Evolutionary conservation across 176 grass and related monocot genomes (phyloP), one percentile per base, ranked within the genome.

Genomic region (Alopecurus myosuroides): DNA sequence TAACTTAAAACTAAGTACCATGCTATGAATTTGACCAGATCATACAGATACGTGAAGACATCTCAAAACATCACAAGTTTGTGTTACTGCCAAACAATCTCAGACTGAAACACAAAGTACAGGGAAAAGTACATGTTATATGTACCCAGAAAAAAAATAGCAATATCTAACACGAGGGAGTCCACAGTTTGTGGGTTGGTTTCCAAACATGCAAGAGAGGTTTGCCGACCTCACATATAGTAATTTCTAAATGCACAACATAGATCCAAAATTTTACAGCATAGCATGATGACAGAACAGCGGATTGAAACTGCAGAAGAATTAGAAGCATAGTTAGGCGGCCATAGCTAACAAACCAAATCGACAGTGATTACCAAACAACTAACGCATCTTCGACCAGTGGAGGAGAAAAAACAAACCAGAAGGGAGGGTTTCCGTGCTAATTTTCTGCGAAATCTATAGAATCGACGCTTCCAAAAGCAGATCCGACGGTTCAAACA

Each of bases 21-120:
- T 11, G 15, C 57, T 36, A 42, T 72, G 35, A 78, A 4, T 73
- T 78, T 42, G 5, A 87, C 50, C 26, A 74, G 26, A 78, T 35
- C 28, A 53, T 46, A 78, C 39, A 40, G 9, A 56, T 66, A 55
- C 30, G 65, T 20, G 37, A 73, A 48, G 41, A 81, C 64, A 68
- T 29, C 30, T 67, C 11, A 41, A 67, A 14, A 72, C 18, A 78
- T 86, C 44, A 53, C 20, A 82, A 82, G 44, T 74, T 74, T 37
- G n/a, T 15, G 29, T 12, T 39, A 64, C 52, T 45, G 33, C 40
- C 10, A 78, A 73, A 82, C 35, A 74, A 66, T 70, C 11, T 33
- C 19, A 31, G 15, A 42, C 30, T 52, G 19, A 36, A 41, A 14
- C 31, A 69, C 8, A 82, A 11, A 74, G 53, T 68, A 61, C 39